Percentiles rank a stretch among this genome's conserved stretches.
Conservation (phyloP, 371 early-diverging fungal species). For the Mortierella sp. region DNA sequence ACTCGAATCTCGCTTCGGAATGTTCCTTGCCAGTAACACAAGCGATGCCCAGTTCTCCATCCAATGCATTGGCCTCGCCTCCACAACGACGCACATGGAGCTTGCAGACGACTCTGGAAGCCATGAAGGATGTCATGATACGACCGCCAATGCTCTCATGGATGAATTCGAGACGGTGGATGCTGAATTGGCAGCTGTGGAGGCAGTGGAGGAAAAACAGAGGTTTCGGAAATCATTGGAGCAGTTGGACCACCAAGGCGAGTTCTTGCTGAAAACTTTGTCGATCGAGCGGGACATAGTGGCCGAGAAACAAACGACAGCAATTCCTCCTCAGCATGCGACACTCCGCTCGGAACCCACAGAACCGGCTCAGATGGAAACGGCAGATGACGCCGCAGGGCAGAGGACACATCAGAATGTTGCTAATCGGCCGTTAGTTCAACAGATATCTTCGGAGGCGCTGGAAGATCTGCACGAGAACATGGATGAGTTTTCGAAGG, state of each 20-base stretch:
- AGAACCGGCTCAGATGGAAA: too few species aligned
- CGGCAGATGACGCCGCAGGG: too few species aligned
- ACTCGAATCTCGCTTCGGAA: conserved; percentile 56
- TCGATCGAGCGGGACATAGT: neutral
- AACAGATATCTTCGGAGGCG: too few species aligned
- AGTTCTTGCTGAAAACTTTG: neutral
- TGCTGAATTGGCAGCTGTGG: conserved; percentile 10
- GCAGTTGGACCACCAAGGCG: neutral
- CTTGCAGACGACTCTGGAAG: conserved; percentile 27
- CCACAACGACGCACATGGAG: conserved; percentile 37
- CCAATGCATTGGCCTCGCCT: conserved; percentile 40
- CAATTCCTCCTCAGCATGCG: neutral
- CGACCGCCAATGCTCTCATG: conserved; percentile 24
- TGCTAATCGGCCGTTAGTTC: too few species aligned
- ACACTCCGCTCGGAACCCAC: too few species aligned
- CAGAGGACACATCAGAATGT: too few species aligned
- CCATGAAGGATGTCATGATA: conserved; percentile 5
- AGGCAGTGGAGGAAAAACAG: conserved; percentile 7
- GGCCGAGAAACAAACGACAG: neutral
- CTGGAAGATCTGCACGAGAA: neutral
- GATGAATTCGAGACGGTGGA: conserved; percentile 18
- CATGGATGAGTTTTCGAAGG: neutral
- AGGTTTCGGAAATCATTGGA: conserved; percentile 11
- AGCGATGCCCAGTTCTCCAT: conserved; percentile 34
- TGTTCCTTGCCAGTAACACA: conserved; percentile 56